A percentile compares a stretch with the other conserved stretches of the same genome.
Conservation (phyloP, 108 stramenopile species). For the Hondaea fermentalgiana region DNA sequence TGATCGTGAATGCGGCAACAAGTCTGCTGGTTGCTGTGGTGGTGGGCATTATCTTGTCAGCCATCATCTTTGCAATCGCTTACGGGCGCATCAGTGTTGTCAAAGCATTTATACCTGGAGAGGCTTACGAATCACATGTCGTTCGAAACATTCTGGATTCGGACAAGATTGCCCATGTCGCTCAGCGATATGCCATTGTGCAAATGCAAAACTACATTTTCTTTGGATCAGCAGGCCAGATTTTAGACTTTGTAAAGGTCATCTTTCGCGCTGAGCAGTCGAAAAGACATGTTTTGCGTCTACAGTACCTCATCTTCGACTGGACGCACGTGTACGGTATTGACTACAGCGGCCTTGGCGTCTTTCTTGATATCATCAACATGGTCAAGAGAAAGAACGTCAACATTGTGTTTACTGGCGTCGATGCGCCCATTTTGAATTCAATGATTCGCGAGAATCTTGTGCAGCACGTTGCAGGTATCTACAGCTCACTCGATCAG, state of each 20-base stretch:
- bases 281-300: background rate
- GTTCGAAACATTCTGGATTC: background rate
- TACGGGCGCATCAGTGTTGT: background rate
- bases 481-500: background rate
- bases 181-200: background rate
- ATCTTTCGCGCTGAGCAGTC: background rate
- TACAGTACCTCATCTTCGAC: background rate
- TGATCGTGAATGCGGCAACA: background rate
- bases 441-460: background rate
- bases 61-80: background rate
- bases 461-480: background rate
- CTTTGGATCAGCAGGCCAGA: background rate
- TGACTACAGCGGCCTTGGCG: background rate
- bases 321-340: background rate
- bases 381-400: background rate
- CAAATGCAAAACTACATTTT: constrained; percentile 9
- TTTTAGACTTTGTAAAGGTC: background rate
- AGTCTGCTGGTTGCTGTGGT: background rate
- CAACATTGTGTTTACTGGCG: background rate
- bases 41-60: background rate
- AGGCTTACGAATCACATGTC: background rate
- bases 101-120: background rate
- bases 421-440: background rate
- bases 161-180: background rate
- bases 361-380: background rate